Evolutionary conservation across 345 rosid genomes (phyloP), one percentile per base, ranked within the genome.

Genomic region (Salix caprea): DNA sequence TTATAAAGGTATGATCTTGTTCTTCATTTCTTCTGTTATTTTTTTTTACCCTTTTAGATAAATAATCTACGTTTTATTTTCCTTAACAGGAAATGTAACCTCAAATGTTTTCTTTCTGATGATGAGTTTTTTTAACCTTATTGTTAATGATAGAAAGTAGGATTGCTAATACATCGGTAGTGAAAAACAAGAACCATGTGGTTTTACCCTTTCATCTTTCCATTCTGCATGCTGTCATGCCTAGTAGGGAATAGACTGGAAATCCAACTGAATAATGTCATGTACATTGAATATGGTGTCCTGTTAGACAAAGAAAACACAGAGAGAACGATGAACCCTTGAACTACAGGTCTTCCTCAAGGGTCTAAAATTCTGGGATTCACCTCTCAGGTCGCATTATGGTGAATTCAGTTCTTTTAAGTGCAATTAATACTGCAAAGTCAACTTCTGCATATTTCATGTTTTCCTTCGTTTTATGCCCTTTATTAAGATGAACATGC

Each of bases 1-100:
- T 96, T 72, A 96, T 96, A 61, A 94, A 92, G 84, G 97, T 96
- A 83, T 26, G 71, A 76, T 74, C 67, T 48, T 80, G 65, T 36
- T 71, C 50, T 39, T 73, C 61, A 16, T 4, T 73, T 54, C 71
- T 74, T 48, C 42, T 30, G 6, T 36, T 40, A 37, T 69, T 12
- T 39, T 2, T 37, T 37, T 69, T 39, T 61, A 54, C 56, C 44
- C 14, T 40, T 40, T 10, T 2, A 40, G 44, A 10, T 40, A 40
- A 10, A 28, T 64, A 46, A 0, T 24, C 16, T 7, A 34, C 19
- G 74, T 42, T 50, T 56, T 18, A 40, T n/a, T 16, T 69, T 48
- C 54, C 30, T 28, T 62, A 30, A 61, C 69, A 48, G 58, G 2
- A 73, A 24, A 76, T 12, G 70, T 69, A 54, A 36, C 56, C 32